Conservation (phyloP, 225 moss, liverwort and hornwort genomes). For the Sphagnum tenellum region DNA sequence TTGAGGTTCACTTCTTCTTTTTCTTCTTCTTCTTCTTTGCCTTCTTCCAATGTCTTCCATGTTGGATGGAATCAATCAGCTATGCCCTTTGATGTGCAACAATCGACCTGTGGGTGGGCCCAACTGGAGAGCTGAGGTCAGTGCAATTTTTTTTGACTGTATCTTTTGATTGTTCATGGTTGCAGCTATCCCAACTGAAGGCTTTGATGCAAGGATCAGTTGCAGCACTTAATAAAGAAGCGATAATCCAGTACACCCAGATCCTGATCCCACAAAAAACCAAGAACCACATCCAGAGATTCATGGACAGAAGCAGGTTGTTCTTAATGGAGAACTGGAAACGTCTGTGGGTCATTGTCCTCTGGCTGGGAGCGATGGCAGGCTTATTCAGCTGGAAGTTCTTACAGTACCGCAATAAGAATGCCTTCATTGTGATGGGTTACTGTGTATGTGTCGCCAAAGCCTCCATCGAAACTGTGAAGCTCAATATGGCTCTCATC, state of each 20-base stretch:
- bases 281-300: conserved; percentile 20
- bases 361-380: conserved; percentile 68
- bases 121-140: too few species aligned
- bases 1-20: conserved; percentile 45
- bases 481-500: conserved; percentile 90
- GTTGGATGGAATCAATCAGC: too few species aligned
- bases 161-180: not conserved
- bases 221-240: conserved; percentile 49
- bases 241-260: conserved; percentile 56
- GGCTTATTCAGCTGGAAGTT: conserved; percentile 67
- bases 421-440: conserved; percentile 51
- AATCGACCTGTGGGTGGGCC: too few species aligned
- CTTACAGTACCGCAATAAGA: conserved; percentile 46
- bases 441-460: conserved; percentile 74
- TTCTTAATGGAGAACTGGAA: conserved; percentile 82
- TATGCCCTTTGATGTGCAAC: too few species aligned
- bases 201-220: conserved; percentile 78
- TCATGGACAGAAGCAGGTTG: conserved; percentile 32
- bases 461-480: conserved; percentile 81
- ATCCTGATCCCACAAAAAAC: conserved; percentile 36
- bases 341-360: conserved; percentile 62
- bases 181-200: conserved; percentile 79
- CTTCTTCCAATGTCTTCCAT: too few species aligned
- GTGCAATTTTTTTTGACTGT: too few species aligned
- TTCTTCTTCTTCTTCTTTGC: too few species aligned